These are phyloP conservation scores for Phialemonium atrogriseum DNA, from an alignment of 2,329 filamentous ascomycete species.

Conservation along the genomic window DNA sequence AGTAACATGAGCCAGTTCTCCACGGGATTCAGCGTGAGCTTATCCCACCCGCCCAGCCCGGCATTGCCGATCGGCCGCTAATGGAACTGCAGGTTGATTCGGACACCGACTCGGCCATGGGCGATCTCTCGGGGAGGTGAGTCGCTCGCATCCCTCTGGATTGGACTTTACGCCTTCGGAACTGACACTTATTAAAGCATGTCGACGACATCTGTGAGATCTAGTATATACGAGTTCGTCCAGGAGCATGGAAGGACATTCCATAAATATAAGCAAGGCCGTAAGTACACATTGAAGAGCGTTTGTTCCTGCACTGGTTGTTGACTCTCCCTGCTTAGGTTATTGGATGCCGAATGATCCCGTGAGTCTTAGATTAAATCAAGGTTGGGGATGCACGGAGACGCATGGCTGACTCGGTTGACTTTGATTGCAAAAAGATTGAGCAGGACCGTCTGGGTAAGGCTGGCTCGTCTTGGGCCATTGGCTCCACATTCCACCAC, in stretches of 20 bases:
- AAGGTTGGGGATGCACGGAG: background rate
- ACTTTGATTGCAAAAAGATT: background rate
- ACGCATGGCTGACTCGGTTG: background rate
- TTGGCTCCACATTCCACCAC: too few species aligned
- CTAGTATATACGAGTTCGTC: too few species aligned
- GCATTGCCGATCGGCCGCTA: background rate
- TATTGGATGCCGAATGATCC: constrained; percentile 5
- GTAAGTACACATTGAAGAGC: too few species aligned
- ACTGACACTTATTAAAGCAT: too few species aligned
- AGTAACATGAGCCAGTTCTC: background rate
- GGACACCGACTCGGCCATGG: background rate
- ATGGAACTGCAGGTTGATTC: constrained; percentile 1
- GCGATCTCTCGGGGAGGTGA: background rate
- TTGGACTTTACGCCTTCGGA: too few species aligned
- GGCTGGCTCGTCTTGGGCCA: too few species aligned
- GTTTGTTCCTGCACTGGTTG: too few species aligned
- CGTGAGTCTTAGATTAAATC: background rate
- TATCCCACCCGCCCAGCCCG: background rate
- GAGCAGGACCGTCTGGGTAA: constrained; percentile 4
- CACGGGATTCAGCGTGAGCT: constrained; percentile 1
- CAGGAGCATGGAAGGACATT: too few species aligned
- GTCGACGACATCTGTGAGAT: too few species aligned
- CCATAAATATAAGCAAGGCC: too few species aligned
- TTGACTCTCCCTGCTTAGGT: too few species aligned
- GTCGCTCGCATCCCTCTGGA: too few species aligned